A percentile compares a stretch with the other conserved stretches of the same genome.
Conservation (phyloP, 495 filamentous ascomycete species). For the Aspergillus sclerotiicarbonarius region DNA sequence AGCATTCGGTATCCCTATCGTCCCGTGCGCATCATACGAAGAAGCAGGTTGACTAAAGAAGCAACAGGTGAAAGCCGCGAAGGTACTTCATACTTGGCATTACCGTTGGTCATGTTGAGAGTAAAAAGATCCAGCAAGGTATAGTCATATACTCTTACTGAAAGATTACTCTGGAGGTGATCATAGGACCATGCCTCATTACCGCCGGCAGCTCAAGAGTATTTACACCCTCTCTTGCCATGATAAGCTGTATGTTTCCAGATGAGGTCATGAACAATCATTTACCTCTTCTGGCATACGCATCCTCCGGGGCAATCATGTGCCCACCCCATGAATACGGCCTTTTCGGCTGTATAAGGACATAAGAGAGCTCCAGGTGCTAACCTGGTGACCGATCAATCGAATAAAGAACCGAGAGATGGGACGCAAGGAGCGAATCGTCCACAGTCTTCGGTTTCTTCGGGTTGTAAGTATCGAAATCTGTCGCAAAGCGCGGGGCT, state of each 20-base stretch:
- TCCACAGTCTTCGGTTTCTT: not conserved
- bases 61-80: not conserved
- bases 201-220: not conserved
- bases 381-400: conserved; percentile 8
- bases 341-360: not conserved
- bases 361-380: not conserved
- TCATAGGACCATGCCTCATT: not conserved
- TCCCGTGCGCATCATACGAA: not conserved
- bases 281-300: not conserved
- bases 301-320: not conserved
- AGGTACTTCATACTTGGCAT: not conserved
- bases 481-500: conserved; percentile 15
- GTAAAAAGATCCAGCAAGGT: not conserved
- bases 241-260: not conserved
- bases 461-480: conserved; percentile 5
- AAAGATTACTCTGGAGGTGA: not conserved
- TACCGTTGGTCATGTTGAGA: not conserved
- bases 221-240: not conserved
- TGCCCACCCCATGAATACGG: not conserved
- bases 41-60: not conserved
- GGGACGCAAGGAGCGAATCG: conserved; percentile 8
- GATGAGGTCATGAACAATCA: not conserved
- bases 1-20: not conserved
- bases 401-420: conserved; percentile 1
- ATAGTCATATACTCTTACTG: not conserved